Base-by-base conservation (phyloP, 768 basidiomycete species). In the Cantharellus anzutake region DNA sequence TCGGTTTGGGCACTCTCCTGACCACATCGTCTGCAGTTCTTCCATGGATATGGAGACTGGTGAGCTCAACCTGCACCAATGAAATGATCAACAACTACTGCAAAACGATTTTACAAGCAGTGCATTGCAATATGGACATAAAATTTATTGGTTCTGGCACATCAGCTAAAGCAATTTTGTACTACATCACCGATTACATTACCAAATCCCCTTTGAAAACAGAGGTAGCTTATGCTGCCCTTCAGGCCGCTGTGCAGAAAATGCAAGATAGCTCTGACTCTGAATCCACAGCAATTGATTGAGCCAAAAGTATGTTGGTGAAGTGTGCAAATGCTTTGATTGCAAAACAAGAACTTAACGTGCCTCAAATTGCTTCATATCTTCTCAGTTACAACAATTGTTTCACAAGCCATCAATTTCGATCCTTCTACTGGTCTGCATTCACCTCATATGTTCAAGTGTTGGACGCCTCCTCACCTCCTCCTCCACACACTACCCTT, bases 151-250 rank as follows among this genome's bases (percentile, higher is more conserved):
- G 70, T 0, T 75, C 74, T 0, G 76, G 76, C 0, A 42, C 64
- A 3, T 60, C 69, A 0, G 73, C 74, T 1, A 76, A 77, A 59
- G 75, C 76, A 0, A 61, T 75, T 0, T 42, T 74, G 2, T 74
- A 73, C 59, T 78, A 77, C 56, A 73, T 77, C 20, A 77, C 76
- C 0, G 70, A 77, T 59, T 77, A 78, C 57, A 76, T 78, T 14
- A 72, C 75, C 0, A 78, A 78, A 59, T 60, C 70, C 0, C 68
- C 72, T 48, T 59, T 77, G 7, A 74, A 74, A 42, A 62, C 70
- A 0, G 73, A 77, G 64, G 70, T 74, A 37, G 62, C 73, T 0
- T 74, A 67, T 64, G 69, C 72, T 1, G 71, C 73, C 1, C 58
- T 76, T 2, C 69, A 73, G 44, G 34, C 67, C 0, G 70, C 74